Conservation (phyloP, 2,329 filamentous ascomycete genomes). For the Fusarium concolor region DNA sequence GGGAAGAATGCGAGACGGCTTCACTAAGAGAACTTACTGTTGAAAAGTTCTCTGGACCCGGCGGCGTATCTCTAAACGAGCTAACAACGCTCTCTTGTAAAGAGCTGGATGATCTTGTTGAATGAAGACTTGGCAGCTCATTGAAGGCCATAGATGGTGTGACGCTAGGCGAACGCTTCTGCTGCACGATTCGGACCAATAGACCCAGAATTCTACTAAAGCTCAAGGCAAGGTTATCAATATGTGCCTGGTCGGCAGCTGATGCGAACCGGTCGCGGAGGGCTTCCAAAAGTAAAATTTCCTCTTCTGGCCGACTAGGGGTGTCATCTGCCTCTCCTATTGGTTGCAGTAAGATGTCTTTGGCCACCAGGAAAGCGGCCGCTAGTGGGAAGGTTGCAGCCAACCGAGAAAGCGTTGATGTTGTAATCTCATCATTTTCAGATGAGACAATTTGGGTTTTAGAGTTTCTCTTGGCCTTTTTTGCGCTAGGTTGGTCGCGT, state of each 20-base stretch:
- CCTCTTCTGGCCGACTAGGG: conserved; percentile 37
- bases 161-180: conserved; percentile 20
- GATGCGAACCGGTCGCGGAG: conserved; percentile 38
- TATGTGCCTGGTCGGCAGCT: conserved; percentile 31
- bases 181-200: conserved; percentile 36
- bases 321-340: conserved; percentile 19
- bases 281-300: conserved; percentile 42
- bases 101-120: conserved; percentile 39
- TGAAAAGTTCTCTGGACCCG: conserved; percentile 33
- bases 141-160: conserved; percentile 43
- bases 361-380: conserved; percentile 40
- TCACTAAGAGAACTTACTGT: conserved; percentile 30
- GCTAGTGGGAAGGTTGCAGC: conserved; percentile 40
- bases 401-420: conserved; percentile 32
- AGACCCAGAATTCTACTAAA: conserved; percentile 35
- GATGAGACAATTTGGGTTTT: background rate
- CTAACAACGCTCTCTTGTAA: conserved; percentile 28
- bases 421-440: conserved; percentile 18
- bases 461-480: background rate
- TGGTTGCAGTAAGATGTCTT: conserved; percentile 30
- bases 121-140: conserved; percentile 41
- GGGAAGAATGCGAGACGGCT: conserved; percentile 19
- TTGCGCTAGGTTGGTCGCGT: background rate
- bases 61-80: conserved; percentile 42
- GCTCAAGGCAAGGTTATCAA: conserved; percentile 37